Conservation (phyloP, 768 basidiomycete genomes). For the Candolleomyces eurysporus region DNA sequence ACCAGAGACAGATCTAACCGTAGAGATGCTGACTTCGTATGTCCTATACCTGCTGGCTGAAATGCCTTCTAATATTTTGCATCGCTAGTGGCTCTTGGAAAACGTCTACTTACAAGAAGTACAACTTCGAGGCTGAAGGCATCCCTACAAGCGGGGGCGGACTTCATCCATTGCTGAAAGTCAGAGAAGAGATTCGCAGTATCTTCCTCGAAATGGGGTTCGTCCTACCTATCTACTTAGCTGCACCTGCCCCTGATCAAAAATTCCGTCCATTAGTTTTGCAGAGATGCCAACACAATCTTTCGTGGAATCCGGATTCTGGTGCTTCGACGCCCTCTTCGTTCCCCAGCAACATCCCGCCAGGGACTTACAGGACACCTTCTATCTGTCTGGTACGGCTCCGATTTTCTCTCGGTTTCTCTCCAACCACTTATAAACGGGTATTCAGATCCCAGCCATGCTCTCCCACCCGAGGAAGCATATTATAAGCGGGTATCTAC, state of each 20-base stretch:
- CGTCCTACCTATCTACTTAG: conserved; percentile 18
- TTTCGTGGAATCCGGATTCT: conserved; percentile 97
- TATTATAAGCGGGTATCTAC: conserved; percentile 85
- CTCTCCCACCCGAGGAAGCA: conserved; percentile 71
- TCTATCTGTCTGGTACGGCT: conserved; percentile 87
- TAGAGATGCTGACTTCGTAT: conserved; percentile 91
- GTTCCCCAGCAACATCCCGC: conserved; percentile 99
- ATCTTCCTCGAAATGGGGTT: conserved; percentile 99
- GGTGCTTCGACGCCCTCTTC: conserved; percentile 98
- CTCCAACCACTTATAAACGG: background rate
- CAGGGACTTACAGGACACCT: conserved; percentile 96
- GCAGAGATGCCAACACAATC: conserved; percentile 97
- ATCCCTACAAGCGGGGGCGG: conserved; percentile 87
- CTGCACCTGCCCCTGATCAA: background rate
- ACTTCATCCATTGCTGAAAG: conserved; percentile 94
- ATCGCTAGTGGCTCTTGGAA: conserved; percentile 86
- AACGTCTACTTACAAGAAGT: conserved; percentile 90
- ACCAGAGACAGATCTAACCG: conserved; percentile 94
- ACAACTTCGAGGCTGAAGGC: conserved; percentile 98
- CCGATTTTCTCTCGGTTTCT: background rate
- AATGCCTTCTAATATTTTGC: conserved; percentile 8
- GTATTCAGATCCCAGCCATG: conserved; percentile 67
- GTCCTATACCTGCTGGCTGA: conserved; percentile 23
- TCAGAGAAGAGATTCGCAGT: conserved; percentile 94
- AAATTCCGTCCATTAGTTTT: conserved; percentile 54